phyloP scores from a whole-genome alignment of 2,329 filamentous ascomycete species.

The Sordariomycetes sp. region DNA sequence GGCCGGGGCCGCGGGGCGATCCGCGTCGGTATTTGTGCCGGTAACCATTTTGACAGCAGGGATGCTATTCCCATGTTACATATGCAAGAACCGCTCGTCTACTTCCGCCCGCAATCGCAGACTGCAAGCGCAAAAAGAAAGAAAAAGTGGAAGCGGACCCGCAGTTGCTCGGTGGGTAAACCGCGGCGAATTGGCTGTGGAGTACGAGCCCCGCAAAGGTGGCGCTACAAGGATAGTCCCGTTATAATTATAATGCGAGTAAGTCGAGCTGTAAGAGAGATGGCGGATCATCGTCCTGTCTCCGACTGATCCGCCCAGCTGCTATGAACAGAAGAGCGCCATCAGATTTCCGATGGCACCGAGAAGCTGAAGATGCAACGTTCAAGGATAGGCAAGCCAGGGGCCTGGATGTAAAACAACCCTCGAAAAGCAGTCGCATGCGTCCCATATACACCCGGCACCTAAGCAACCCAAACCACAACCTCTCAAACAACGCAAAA shows the following conservation, averaged over 20 bases:
- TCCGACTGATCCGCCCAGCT: neutral
- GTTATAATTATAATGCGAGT: neutral
- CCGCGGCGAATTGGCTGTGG: neutral
- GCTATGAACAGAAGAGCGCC: neutral
- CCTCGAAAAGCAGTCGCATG: neutral
- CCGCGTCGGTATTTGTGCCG: constrained; percentile 1
- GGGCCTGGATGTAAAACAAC: neutral
- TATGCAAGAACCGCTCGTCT: neutral
- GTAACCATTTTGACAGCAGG: constrained; percentile 3
- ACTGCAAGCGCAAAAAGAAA: neutral
- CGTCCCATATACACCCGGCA: neutral
- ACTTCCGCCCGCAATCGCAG: neutral
- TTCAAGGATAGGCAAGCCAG: neutral
- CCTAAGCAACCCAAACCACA: neutral
- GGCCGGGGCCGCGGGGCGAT: neutral
- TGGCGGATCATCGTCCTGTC: neutral
- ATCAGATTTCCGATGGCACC: neutral
- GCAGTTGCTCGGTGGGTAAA: neutral
- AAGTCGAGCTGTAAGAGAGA: neutral
- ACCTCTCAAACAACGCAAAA: constrained; percentile 3
- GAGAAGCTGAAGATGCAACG: neutral
- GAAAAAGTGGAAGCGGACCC: neutral
- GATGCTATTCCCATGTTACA: neutral
- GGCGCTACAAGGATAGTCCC: neutral
- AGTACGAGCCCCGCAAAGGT: neutral